These are phyloP conservation scores for Datura wrightii DNA, from an alignment of 257 asterid genomes.

Conservation along the genomic window DNA sequence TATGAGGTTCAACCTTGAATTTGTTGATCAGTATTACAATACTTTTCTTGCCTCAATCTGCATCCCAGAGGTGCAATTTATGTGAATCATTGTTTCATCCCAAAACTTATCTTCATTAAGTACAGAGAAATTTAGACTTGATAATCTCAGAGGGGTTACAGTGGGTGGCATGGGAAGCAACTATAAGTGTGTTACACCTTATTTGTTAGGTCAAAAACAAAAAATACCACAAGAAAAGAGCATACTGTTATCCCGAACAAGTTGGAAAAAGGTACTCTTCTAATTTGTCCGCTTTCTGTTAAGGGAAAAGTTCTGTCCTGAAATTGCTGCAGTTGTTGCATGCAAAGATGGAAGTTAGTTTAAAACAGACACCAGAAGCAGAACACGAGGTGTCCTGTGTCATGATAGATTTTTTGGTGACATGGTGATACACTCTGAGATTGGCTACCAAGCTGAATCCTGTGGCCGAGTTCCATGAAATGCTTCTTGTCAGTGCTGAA, in stretches of 20 bases:
- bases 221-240: neutral
- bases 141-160: neutral
- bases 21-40: neutral
- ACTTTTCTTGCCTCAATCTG: slow-evolving; percentile 15
- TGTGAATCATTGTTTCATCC: neutral
- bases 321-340: slow-evolving; percentile 3
- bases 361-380: neutral
- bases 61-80: neutral
- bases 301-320: too few species aligned
- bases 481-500: slow-evolving; percentile 15
- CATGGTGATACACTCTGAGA: slow-evolving; percentile 5
- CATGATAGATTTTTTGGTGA: neutral
- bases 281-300: neutral
- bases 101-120: neutral
- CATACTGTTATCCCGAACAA: neutral
- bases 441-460: neutral
- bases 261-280: neutral
- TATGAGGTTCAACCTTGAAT: slow-evolving; percentile 10
- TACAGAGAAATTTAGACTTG: slow-evolving; percentile 13
- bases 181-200: slow-evolving; percentile 8
- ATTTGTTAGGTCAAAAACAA: slow-evolving; percentile 9
- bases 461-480: neutral
- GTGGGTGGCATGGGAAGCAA: neutral
- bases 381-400: neutral
- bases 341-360: slow-evolving; percentile 18